Base-by-base conservation (phyloP, 768 basidiomycete species). In the Lentinula detonsa region DNA sequence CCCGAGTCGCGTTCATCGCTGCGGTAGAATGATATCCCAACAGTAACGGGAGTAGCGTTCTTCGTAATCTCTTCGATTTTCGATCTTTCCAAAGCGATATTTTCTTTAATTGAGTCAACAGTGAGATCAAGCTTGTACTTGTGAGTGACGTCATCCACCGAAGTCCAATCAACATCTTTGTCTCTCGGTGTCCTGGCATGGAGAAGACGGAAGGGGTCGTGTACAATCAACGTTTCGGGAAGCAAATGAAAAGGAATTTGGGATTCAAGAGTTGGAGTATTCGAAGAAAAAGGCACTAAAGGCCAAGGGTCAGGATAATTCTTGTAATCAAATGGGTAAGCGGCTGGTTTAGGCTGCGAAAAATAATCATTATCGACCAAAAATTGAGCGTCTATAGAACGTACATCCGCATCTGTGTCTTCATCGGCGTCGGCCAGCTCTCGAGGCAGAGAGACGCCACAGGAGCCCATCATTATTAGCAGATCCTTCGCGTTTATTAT, bases 291-390 rank as follows among this genome's bases (percentile, higher is more conserved):
- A 0, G 80, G 80, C 1, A 68, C 65, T 4, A 75, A 58, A 3
- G 79, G 77, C 76, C 78, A 78, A 16, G 74, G 75, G 15, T 67
- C 59, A 6, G 78, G 76, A 55, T 81, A 79, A 43, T 73, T 69
- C 7, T 66, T 65, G 0, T 67, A 65, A 59, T 74, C 64, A 61
- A 78, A 79, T 3, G 67, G 61, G 23, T 9, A 7, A 23, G 6
- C 42, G 21, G 28, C 9, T 18, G 56, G 31, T 16, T 55, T 31
- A 10, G 11, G 8, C 46, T 48, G 21, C 8, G 21, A 8, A 13
- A 43, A 16, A 43, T 43, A 15, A 43, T 43, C 13, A 33, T 21
- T 31, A 16, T 60, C 16, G 31, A 10, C 34, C 33, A 37, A 18
- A 13, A 39, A 5, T 21, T 50, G n/a, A 49, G 35, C 18, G 53